Conservation (phyloP, 2,329 filamentous ascomycete genomes). For the Madurella fahalii region DNA sequence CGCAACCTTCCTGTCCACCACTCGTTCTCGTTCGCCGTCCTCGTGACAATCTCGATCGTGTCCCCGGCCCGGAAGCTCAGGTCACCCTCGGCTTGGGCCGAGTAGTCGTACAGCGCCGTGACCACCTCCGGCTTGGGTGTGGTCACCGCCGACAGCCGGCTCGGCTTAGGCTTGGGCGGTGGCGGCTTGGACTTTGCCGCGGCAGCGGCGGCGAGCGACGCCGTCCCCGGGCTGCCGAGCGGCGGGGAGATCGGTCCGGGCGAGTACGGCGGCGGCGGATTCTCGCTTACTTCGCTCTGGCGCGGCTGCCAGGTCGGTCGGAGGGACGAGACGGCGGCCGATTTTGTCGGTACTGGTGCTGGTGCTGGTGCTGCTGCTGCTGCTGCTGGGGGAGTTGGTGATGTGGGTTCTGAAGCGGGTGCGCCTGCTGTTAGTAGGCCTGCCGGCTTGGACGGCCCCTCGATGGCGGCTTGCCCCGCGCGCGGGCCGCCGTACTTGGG, state of each 20-base stretch:
- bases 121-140: constrained; percentile 62
- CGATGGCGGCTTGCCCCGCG: constrained; percentile 53
- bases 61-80: constrained; percentile 87
- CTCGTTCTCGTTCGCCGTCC: constrained; percentile 89
- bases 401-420: constrained; percentile 5
- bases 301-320: constrained; percentile 17
- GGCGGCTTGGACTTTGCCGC: constrained; percentile 60
- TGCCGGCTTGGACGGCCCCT: constrained; percentile 42
- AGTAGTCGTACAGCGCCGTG: constrained; percentile 92
- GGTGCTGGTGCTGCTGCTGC: constrained; percentile 9
- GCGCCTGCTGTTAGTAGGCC: constrained; percentile 51
- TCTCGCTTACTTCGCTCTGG: constrained; percentile 45
- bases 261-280: constrained; percentile 70
- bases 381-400: constrained; percentile 3
- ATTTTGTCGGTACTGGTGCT: constrained; percentile 24
- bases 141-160: constrained; percentile 61
- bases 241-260: constrained; percentile 33
- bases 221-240: constrained; percentile 26
- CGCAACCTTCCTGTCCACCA: constrained; percentile 89
- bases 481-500: constrained; percentile 57
- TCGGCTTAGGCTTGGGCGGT: constrained; percentile 43
- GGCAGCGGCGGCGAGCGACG: constrained; percentile 43
- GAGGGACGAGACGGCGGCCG: constrained; percentile 22
- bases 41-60: constrained; percentile 77
- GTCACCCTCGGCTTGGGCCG: constrained; percentile 91